phyloP scores from a whole-genome alignment of 306 rosid genomes.

The Trifolium pratense region DNA sequence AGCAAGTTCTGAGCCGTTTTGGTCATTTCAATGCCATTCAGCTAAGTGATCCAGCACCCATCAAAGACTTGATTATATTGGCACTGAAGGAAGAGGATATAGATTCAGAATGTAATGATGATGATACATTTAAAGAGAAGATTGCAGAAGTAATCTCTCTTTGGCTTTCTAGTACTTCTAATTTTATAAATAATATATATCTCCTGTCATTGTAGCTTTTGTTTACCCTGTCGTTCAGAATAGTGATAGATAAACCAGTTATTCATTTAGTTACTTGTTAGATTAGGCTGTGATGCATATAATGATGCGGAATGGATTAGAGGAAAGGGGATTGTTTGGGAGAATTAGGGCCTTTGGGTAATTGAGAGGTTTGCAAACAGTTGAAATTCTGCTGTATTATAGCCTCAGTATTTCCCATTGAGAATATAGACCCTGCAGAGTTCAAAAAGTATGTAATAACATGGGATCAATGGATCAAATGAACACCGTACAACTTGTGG shows the following conservation, averaged over 20 bases:
- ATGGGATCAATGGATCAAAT: slow-evolving; percentile 8
- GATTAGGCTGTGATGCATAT: not conserved
- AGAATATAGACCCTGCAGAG: not conserved
- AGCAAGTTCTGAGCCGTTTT: slow-evolving; percentile 88
- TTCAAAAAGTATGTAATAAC: not conserved
- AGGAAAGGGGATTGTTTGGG: not conserved
- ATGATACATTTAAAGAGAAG: slow-evolving; percentile 66
- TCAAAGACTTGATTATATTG: slow-evolving; percentile 73
- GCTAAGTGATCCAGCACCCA: slow-evolving; percentile 81
- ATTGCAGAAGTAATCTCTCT: slow-evolving; percentile 77
- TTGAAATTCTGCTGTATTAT: not conserved
- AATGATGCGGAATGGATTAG: not conserved
- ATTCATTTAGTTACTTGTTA: not conserved
- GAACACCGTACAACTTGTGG: not conserved
- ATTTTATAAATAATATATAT: slow-evolving; percentile 25
- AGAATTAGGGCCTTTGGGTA: not conserved
- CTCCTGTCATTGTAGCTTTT: slow-evolving; percentile 16
- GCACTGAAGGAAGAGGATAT: slow-evolving; percentile 84
- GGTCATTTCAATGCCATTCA: slow-evolving; percentile 84
- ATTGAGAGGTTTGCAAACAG: not conserved
- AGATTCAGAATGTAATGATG: slow-evolving; percentile 59
- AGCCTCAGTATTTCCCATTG: not conserved
- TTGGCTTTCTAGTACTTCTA: slow-evolving; percentile 28
- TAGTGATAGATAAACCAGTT: slow-evolving; percentile 7
- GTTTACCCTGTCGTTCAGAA: slow-evolving; percentile 8